Percentiles rank a stretch among this genome's conserved stretches.
Evolutionary conservation across 176 grass and related monocot species (phyloP).

Genomic region (Oryza officinalis): DNA sequence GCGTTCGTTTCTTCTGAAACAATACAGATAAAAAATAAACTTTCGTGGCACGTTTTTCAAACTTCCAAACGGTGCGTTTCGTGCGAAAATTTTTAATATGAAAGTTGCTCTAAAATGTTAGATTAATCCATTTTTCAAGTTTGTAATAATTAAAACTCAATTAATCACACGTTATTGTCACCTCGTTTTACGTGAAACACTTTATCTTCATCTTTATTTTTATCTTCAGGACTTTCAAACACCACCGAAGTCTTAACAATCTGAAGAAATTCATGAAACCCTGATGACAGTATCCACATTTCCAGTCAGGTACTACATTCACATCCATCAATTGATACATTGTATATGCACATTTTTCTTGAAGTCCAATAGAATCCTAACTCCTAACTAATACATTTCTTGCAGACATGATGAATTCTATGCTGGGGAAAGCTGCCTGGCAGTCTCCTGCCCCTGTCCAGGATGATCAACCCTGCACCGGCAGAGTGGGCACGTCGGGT

Average conservation of each 20-base stretch:
- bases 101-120: too few relatives aligned
- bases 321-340: not conserved
- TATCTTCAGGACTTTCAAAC: too few relatives aligned
- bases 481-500: slow-evolving; percentile 50
- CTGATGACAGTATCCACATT: not conserved
- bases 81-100: too few relatives aligned
- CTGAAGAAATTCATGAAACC: not conserved
- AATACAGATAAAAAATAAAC: too few relatives aligned
- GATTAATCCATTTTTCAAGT: too few relatives aligned
- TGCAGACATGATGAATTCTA: not conserved
- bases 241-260: not conserved
- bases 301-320: not conserved
- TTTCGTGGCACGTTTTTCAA: too few relatives aligned
- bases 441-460: not conserved
- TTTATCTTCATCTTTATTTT: too few relatives aligned
- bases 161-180: too few relatives aligned
- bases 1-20: too few relatives aligned
- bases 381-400: slow-evolving; percentile 1
- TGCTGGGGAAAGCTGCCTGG: not conserved
- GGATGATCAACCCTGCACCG: slow-evolving; percentile 23
- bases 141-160: too few relatives aligned
- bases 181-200: too few relatives aligned
- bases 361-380: not conserved
- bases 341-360: slow-evolving; percentile 1
- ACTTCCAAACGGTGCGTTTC: too few relatives aligned